Conservation (phyloP, 805 yeast species). For the Saccharomyces jurei region DNA sequence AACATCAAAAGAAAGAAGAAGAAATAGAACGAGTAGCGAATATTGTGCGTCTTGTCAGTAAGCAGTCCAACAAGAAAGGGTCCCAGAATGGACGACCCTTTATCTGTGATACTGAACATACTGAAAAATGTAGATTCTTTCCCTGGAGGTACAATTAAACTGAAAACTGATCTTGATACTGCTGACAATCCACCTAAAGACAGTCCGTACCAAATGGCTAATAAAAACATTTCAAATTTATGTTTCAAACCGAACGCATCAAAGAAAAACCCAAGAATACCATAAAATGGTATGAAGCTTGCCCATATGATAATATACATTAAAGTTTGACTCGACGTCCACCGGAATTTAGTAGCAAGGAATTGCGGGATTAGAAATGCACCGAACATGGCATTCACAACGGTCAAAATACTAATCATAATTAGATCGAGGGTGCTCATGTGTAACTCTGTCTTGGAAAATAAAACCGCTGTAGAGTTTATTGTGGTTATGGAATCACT, state of each 20-base stretch:
- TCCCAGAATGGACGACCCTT: slow-evolving; percentile 69
- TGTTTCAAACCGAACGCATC: slow-evolving; percentile 49
- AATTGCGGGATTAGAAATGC: slow-evolving; percentile 49
- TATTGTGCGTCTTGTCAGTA: slow-evolving; percentile 65
- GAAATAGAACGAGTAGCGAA: slow-evolving; percentile 64
- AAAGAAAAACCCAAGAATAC: slow-evolving; percentile 56
- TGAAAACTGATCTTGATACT: slow-evolving; percentile 57
- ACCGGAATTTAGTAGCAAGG: slow-evolving; percentile 30
- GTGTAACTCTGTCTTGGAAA: slow-evolving; percentile 60
- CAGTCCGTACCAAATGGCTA: slow-evolving; percentile 70
- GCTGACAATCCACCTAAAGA: slow-evolving; percentile 69
- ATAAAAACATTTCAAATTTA: slow-evolving; percentile 56
- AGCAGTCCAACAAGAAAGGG: slow-evolving; percentile 66
- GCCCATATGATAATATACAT: slow-evolving; percentile 52
- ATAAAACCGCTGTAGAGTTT: slow-evolving; percentile 69
- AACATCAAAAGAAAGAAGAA: slow-evolving; percentile 44
- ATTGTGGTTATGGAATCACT: slow-evolving; percentile 73
- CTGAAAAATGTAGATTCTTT: slow-evolving; percentile 72
- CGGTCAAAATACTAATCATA: slow-evolving; percentile 54
- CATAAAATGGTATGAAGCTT: slow-evolving; percentile 62
- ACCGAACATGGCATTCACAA: slow-evolving; percentile 60
- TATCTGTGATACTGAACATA: slow-evolving; percentile 68
- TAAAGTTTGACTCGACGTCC: slow-evolving; percentile 42
- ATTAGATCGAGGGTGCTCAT: slow-evolving; percentile 66
- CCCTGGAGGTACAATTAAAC: slow-evolving; percentile 64